phyloP scores from a whole-genome alignment of 1,284 basidiomycete species.

The Grifola frondosa region DNA sequence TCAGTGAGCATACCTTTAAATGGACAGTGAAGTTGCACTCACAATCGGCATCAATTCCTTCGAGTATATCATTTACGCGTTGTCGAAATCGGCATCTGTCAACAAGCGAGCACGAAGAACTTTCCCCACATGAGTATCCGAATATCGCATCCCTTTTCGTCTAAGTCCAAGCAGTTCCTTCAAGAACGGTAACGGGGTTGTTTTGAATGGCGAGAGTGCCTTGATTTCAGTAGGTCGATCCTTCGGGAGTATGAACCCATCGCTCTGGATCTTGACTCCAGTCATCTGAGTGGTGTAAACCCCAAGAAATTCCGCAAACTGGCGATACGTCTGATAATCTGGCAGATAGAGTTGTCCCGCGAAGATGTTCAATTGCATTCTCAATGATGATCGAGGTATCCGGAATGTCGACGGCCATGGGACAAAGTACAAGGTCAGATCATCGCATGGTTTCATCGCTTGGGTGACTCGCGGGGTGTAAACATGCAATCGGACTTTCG shows the following conservation, averaged over 20 bases:
- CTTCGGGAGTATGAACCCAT: constrained; percentile 36
- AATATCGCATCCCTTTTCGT: constrained; percentile 41
- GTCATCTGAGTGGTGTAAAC: constrained; percentile 26
- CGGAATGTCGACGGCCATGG: constrained; percentile 26
- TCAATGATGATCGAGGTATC: constrained; percentile 16
- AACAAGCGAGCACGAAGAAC: constrained; percentile 32
- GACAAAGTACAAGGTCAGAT: constrained; percentile 36
- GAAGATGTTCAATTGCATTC: constrained; percentile 42
- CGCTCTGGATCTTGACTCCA: constrained; percentile 25
- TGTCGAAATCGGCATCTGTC: too few species aligned
- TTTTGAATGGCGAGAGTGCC: constrained; percentile 33
- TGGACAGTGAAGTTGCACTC: too few species aligned
- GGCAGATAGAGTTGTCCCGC: constrained; percentile 44
- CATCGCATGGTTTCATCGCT: constrained; percentile 39
- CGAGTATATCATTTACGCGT: too few species aligned
- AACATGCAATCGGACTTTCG: constrained; percentile 39
- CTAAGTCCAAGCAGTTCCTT: constrained; percentile 35
- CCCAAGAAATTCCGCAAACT: constrained; percentile 38
- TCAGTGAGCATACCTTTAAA: too few species aligned
- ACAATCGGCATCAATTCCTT: too few species aligned
- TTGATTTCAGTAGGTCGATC: constrained; percentile 13
- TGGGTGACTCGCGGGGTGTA: constrained; percentile 42
- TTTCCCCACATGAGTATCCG: constrained; percentile 43
- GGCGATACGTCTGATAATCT: constrained; percentile 31
- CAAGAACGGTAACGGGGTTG: constrained; percentile 35